Base-by-base conservation (phyloP, 495 filamentous ascomycete genomes). In the Daldinia decipiens region DNA sequence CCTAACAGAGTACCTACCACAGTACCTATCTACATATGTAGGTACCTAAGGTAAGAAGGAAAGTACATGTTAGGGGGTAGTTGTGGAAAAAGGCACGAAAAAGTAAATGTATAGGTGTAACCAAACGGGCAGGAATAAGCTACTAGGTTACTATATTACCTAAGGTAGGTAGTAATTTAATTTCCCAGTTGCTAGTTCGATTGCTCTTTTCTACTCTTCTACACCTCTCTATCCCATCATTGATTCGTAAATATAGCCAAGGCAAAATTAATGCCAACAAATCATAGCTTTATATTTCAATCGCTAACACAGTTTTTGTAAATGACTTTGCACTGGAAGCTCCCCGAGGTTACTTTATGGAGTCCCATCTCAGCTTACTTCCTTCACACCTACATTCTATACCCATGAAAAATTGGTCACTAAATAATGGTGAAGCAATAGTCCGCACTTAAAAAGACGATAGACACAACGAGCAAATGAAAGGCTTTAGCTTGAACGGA, bases 401-500 rank as follows among this genome's bases (percentile, higher is more conserved):
- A 29, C 21, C 38, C 34, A 43, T 54, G n/a, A 47, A 53, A 53
- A 17, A 27, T 31, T 31, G 50, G 12, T 53, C 50, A 53, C 27
- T 29, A 31, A 53, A 31, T 53, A 29, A 53, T 15, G 4, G 59
- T 47, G 19, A 52, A 21, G 13, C 26, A 38, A 65, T 68, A 68
- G 57, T 27, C 55, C 34, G 26, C 32, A 53, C 50, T 34, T 31
- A n/a, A 62, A 59, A 31, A 27, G 59, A 45, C 17, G 60, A 52
- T 36, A 53, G 26, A 31, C 50, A 31, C 12, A 24, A 31, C 17
- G 50, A 31, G 27, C 50, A 53, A 53, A 53, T 53, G 38, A 53
- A 60, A 59, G 11, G n/a, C 39, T 39, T 61, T 38, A 56, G 65
- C 65, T 72, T 64, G 8, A 60, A 36, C 40, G 12, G 31, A 50